These are phyloP conservation scores for Aspergillus vadensis DNA, from an alignment of 2,329 filamentous ascomycete species.

Conservation along the genomic window DNA sequence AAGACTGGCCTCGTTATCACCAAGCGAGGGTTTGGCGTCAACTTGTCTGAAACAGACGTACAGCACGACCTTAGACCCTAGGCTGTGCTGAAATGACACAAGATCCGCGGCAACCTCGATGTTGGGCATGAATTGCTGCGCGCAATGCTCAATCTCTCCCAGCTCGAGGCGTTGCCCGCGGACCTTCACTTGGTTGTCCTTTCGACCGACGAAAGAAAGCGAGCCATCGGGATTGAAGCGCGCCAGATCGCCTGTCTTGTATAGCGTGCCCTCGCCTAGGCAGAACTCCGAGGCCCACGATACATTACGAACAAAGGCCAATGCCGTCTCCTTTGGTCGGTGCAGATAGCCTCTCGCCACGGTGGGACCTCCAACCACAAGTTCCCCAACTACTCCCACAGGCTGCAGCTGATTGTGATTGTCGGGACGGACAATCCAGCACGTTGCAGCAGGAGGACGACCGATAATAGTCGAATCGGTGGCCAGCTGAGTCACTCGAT, in stretches of 20 bases:
- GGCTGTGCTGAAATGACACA: no score
- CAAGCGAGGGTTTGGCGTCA: no score
- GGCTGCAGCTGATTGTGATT: not conserved
- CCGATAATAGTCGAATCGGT: not conserved
- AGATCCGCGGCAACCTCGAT: no score
- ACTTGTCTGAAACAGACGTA: no score
- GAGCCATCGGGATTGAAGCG: not conserved
- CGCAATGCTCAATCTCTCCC: not conserved
- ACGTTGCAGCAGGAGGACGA: not conserved
- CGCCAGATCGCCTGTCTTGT: not conserved
- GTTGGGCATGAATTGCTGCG: no score
- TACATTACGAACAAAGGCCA: not conserved
- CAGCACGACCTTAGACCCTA: no score
- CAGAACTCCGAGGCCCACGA: not conserved
- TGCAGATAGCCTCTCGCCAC: not conserved
- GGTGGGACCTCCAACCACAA: not conserved
- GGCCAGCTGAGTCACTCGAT: no score
- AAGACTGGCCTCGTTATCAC: no score
- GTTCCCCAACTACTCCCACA: not conserved
- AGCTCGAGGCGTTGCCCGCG: not conserved
- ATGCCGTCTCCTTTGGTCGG: not conserved
- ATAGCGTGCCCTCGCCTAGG: not conserved
- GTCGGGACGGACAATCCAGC: not conserved
- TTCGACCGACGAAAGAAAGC: not conserved
- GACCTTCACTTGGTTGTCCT: not conserved